These are phyloP conservation scores for Arachis monticola DNA, from an alignment of 331 rosid genomes.

Conservation along the genomic window DNA sequence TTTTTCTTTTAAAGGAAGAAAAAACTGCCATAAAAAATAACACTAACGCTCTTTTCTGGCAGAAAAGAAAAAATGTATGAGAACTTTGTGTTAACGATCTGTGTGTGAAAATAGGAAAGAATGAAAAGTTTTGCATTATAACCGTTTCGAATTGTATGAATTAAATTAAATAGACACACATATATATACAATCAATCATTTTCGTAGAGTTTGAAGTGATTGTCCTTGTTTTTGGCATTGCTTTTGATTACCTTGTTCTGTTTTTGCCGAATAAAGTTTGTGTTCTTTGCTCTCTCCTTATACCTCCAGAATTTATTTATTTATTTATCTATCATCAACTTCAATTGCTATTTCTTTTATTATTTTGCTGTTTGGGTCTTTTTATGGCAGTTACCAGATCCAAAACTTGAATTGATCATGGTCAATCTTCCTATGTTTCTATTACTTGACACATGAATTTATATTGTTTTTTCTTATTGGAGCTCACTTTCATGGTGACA, in stretches of 20 bases:
- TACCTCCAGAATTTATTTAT: slow-evolving; percentile 5
- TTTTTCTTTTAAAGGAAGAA: not conserved
- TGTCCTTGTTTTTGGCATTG: not conserved
- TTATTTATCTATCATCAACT: not conserved
- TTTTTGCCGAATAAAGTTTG: not conserved
- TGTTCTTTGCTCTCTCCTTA: not conserved
- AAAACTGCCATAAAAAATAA: slow-evolving; percentile 17
- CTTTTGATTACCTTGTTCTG: not conserved
- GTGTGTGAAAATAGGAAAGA: not conserved
- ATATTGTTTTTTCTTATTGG: not conserved
- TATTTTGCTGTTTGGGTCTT: not conserved
- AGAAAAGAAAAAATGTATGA: not conserved
- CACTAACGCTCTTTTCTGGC: not conserved
- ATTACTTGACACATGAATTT: not conserved
- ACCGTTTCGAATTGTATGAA: not conserved
- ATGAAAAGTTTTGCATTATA: not conserved
- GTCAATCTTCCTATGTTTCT: not conserved
- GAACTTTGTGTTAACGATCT: not conserved
- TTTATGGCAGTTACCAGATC: not conserved
- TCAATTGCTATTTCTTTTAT: not conserved
- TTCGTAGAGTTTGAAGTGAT: not conserved
- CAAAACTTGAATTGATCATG: not conserved
- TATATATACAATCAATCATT: not conserved
- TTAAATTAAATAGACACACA: too few relatives aligned
- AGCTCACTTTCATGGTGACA: not conserved